Evolutionary conservation across 768 basidiomycete species (phyloP).

Genomic region (Russula virescens): DNA sequence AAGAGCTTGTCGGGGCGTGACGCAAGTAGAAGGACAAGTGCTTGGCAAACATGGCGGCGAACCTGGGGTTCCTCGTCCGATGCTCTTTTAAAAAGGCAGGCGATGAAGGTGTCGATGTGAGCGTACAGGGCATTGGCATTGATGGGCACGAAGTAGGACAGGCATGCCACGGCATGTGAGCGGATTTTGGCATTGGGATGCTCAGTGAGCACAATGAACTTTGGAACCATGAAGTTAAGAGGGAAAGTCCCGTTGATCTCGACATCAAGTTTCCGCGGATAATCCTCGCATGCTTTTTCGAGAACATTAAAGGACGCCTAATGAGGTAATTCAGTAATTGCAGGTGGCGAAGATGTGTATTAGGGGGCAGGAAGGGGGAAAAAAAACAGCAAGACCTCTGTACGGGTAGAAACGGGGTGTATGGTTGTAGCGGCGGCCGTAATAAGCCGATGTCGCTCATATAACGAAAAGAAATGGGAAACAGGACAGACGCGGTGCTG

Average conservation of each 20-base stretch:
- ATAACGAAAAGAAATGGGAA: not conserved
- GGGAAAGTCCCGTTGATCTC: slow-evolving; percentile 91
- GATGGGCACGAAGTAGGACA: slow-evolving; percentile 90
- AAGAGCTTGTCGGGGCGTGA: slow-evolving; percentile 93
- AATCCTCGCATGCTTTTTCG: slow-evolving; percentile 95
- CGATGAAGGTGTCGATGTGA: slow-evolving; percentile 91
- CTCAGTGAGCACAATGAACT: slow-evolving; percentile 84
- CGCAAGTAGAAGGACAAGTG: slow-evolving; percentile 87
- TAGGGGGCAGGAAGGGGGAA: not conserved
- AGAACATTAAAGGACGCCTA: slow-evolving; percentile 92
- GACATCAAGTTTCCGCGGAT: slow-evolving; percentile 90
- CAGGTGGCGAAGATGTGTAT: not conserved
- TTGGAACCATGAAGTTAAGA: slow-evolving; percentile 94
- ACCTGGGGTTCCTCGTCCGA: slow-evolving; percentile 92
- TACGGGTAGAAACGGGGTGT: not conserved
- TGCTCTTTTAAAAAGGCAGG: slow-evolving; percentile 89
- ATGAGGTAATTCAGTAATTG: slow-evolving; percentile 19
- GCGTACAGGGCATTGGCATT: slow-evolving; percentile 80
- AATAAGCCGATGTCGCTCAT: not conserved
- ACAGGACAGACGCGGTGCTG: not conserved
- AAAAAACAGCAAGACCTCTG: not conserved
- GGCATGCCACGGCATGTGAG: slow-evolving; percentile 86
- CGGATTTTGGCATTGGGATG: slow-evolving; percentile 87
- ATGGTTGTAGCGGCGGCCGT: not conserved
- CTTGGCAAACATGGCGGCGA: slow-evolving; percentile 92